Conservation (phyloP, 2,329 filamentous ascomycete genomes). For the Neofusicoccum laricinum region DNA sequence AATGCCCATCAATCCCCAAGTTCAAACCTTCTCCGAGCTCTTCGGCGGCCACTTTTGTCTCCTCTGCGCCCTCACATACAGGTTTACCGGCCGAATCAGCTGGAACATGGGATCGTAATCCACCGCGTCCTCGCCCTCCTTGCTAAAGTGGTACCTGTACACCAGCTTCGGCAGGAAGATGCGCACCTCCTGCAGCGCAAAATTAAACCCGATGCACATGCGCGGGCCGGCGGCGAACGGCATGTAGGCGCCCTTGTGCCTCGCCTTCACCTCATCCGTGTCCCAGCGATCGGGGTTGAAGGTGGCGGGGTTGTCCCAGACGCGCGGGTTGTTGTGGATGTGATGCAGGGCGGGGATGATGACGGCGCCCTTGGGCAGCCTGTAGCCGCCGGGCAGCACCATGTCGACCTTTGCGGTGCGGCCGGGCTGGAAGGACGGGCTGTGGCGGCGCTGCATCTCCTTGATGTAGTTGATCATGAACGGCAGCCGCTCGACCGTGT, state of each 20-base stretch:
- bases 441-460: constrained; percentile 59
- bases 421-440: constrained; percentile 60
- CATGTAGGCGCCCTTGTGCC: constrained; percentile 50
- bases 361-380: constrained; percentile 50
- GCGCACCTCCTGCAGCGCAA: constrained; percentile 61
- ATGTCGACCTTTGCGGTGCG: constrained; percentile 56
- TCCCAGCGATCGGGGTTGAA: constrained; percentile 63
- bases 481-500: constrained; percentile 38
- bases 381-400: constrained; percentile 59
- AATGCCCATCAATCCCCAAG: no score
- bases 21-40: neutral
- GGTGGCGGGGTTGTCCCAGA: constrained; percentile 57
- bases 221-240: constrained; percentile 59
- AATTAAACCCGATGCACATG: constrained; percentile 64
- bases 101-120: constrained; percentile 62
- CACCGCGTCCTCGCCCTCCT: constrained; percentile 50
- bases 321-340: constrained; percentile 50
- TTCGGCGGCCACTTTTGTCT: constrained; percentile 48
- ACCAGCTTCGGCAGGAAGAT: constrained; percentile 57
- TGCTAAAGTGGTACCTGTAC: constrained; percentile 56
- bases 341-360: constrained; percentile 51
- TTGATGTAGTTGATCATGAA: constrained; percentile 60
- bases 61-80: constrained; percentile 52
- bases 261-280: constrained; percentile 51
- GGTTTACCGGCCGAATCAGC: constrained; percentile 54